Conservation (phyloP, 2,329 filamentous ascomycete species). For the Arthroderma sp. region DNA sequence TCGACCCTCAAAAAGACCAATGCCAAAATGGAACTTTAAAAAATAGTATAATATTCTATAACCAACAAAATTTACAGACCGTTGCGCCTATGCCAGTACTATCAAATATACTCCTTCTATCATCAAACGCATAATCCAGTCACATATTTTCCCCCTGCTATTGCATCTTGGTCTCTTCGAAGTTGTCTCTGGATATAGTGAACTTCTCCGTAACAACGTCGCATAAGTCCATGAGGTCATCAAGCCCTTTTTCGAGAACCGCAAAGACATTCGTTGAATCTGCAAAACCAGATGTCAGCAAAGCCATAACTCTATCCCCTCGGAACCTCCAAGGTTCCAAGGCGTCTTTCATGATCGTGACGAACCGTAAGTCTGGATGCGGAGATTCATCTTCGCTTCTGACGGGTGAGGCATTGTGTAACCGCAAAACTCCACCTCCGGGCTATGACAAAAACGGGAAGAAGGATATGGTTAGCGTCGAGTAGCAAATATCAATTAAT, state of each 20-base stretch:
- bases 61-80: neutral
- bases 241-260: slow-evolving; percentile 78
- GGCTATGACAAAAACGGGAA: slow-evolving; percentile 41
- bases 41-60: neutral
- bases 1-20: neutral
- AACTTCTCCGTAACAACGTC: slow-evolving; percentile 93
- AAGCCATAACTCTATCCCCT: too few species aligned
- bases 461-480: too few species aligned
- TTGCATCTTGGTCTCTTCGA: slow-evolving; percentile 28
- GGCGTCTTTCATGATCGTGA: slow-evolving; percentile 6
- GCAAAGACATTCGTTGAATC: slow-evolving; percentile 69
- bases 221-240: slow-evolving; percentile 80
- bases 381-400: slow-evolving; percentile 89
- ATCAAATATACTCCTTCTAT: neutral
- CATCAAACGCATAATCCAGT: neutral
- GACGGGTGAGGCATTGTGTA: slow-evolving; percentile 97
- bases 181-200: slow-evolving; percentile 51
- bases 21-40: neutral
- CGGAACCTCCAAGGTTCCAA: neutral
- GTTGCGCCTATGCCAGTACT: neutral
- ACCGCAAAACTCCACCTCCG: slow-evolving; percentile 93
- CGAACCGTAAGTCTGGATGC: slow-evolving; percentile 93
- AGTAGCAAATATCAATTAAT: too few species aligned
- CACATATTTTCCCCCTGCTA: neutral
- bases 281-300: slow-evolving; percentile 23